Evolutionary conservation across 1,139 yeast species (phyloP).

Genomic region (Magnusiomyces suaveolens): DNA sequence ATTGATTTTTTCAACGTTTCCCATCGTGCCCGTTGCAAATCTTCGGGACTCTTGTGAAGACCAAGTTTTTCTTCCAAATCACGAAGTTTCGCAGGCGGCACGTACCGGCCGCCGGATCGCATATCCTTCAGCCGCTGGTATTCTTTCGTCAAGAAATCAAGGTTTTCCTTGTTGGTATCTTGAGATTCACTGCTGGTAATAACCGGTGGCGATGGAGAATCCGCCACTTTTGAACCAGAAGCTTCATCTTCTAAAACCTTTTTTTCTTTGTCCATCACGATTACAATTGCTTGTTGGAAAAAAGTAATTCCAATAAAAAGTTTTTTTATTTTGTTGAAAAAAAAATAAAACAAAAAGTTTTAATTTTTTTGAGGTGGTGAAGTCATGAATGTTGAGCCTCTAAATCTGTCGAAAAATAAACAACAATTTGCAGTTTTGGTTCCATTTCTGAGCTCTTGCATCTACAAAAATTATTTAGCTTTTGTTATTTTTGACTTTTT

Average conservation of each 20-base stretch:
- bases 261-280: background rate
- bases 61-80: constrained; percentile 37
- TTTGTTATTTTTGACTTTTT: no score
- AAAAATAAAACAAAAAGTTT: background rate
- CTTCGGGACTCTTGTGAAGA: constrained; percentile 27
- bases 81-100: constrained; percentile 44
- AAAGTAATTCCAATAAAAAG: no score
- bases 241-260: no score
- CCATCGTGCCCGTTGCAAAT: constrained; percentile 50
- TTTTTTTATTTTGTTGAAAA: background rate
- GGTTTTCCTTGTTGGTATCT: constrained; percentile 10
- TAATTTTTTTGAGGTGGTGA: background rate
- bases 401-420: background rate
- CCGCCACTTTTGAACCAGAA: no score
- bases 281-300: background rate
- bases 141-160: constrained; percentile 31
- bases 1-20: constrained; percentile 41
- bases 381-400: background rate
- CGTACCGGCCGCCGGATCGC: constrained; percentile 40
- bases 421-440: background rate
- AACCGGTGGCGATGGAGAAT: constrained; percentile 3
- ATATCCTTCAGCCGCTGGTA: constrained; percentile 34
- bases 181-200: constrained; percentile 3
- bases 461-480: no score
- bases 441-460: background rate